Conservation (phyloP, 495 filamentous ascomycete genomes). For the Penicillium coffeae region DNA sequence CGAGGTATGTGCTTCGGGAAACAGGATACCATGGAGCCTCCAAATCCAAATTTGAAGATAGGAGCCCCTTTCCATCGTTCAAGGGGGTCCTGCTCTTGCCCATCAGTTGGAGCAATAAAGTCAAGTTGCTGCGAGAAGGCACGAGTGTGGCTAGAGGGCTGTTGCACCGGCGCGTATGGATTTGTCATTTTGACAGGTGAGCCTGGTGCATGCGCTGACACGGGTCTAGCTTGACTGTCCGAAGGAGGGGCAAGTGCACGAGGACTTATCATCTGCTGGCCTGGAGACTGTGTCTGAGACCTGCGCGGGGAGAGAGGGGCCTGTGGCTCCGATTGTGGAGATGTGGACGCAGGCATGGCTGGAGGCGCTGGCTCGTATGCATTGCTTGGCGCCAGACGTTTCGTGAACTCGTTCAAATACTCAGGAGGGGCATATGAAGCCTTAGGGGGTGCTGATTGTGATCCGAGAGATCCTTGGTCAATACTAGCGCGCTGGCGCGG, state of each 20-base stretch:
- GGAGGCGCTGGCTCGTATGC: constrained; percentile 29
- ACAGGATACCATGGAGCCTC: constrained; percentile 74
- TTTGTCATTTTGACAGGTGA: constrained; percentile 44
- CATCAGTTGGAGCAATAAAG: constrained; percentile 68
- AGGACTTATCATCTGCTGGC: constrained; percentile 49
- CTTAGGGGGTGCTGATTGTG: constrained; percentile 27
- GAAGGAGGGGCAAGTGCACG: constrained; percentile 42
- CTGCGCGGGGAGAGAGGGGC: constrained; percentile 57
- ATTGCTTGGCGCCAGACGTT: constrained; percentile 42
- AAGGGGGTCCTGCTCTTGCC: constrained; percentile 72
- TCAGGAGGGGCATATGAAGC: constrained; percentile 38
- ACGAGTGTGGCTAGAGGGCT: constrained; percentile 24
- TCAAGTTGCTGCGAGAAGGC: constrained; percentile 44
- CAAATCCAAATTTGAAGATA: constrained; percentile 82
- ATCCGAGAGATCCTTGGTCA: constrained; percentile 15
- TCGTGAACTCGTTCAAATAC: constrained; percentile 54
- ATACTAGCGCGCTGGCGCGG: constrained; percentile 14
- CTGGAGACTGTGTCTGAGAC: constrained; percentile 85
- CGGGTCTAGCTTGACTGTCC: constrained; percentile 61
- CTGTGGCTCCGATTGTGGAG: constrained; percentile 19
- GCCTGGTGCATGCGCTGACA: constrained; percentile 59
- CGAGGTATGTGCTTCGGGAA: constrained; percentile 88
- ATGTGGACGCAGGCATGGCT: constrained; percentile 30
- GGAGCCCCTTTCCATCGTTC: constrained; percentile 88
- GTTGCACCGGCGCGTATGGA: constrained; percentile 34